Percentiles rank a stretch among this genome's conserved stretches.
Evolutionary conservation across 441 rosid genomes (phyloP).

Genomic region (Breynia disticha): DNA sequence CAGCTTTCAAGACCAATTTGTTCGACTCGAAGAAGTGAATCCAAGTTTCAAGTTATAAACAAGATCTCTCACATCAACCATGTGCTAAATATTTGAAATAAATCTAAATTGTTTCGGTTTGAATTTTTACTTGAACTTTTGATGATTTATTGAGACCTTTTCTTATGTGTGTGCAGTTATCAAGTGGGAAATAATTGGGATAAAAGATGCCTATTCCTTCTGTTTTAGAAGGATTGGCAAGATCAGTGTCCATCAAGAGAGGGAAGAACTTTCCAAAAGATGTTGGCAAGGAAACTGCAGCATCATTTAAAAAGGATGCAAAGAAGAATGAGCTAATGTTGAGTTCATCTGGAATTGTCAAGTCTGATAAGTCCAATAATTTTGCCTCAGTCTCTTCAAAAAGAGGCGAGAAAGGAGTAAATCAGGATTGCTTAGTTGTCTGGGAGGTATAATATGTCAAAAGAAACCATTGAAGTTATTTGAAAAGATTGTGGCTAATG

Average conservation of each 20-base stretch:
- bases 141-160: neutral
- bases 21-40: too few species aligned
- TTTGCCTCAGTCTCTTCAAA: slow-evolving; percentile 59
- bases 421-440: slow-evolving; percentile 66
- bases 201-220: slow-evolving; percentile 40
- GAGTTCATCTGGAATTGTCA: slow-evolving; percentile 50
- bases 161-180: neutral
- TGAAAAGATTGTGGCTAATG: too few species aligned
- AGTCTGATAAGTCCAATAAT: slow-evolving; percentile 34
- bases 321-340: slow-evolving; percentile 50
- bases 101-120: too few species aligned
- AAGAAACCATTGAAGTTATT: too few species aligned
- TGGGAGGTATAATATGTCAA: slow-evolving; percentile 57
- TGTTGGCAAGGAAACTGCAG: slow-evolving; percentile 54
- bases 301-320: slow-evolving; percentile 52
- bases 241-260: slow-evolving; percentile 49
- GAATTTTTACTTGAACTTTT: neutral
- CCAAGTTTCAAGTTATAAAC: too few species aligned
- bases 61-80: too few species aligned
- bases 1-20: too few species aligned
- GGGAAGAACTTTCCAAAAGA: slow-evolving; percentile 26
- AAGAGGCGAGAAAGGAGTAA: slow-evolving; percentile 74
- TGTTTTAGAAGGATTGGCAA: slow-evolving; percentile 50
- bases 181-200: neutral
- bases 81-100: too few species aligned